Percentiles rank a stretch among this genome's conserved stretches.
Evolutionary conservation across 345 rosid genomes (phyloP).

Genomic region (Eucalyptus urophylla): DNA sequence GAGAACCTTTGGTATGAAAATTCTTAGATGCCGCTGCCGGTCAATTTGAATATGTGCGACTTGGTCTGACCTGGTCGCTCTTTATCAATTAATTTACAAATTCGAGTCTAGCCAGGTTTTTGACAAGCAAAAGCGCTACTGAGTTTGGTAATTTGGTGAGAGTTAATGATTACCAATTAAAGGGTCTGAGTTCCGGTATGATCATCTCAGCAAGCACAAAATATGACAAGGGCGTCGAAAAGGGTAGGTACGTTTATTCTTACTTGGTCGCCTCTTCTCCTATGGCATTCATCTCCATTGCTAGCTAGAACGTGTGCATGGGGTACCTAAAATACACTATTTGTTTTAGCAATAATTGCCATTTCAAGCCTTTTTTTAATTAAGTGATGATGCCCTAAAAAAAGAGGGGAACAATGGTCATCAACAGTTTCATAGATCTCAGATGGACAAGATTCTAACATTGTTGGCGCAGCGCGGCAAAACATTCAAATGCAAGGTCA

Average conservation of each 20-base stretch:
- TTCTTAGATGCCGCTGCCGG: not conserved
- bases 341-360: not conserved
- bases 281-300: not conserved
- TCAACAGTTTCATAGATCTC: not conserved
- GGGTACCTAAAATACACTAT: not conserved
- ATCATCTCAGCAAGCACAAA: not conserved
- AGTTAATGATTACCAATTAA: not conserved
- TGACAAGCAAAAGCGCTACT: not conserved
- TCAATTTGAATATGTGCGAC: not conserved
- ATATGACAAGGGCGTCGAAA: rapidly evolving
- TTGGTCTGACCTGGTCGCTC: not conserved
- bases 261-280: not conserved
- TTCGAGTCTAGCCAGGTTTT: not conserved
- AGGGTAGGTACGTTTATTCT: not conserved
- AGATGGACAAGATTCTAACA: not conserved
- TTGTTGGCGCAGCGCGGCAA: not conserved
- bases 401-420: not conserved
- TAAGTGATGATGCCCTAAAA: not conserved
- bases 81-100: not conserved
- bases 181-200: not conserved
- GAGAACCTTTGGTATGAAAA: not conserved
- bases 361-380: not conserved
- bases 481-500: not conserved
- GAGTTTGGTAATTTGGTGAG: rapidly evolving
- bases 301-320: not conserved